Evolutionary conservation across 75 land plant species (phyloP), one percentile per base, ranked within the genome.

Genomic region (Azolla pinnata): DNA sequence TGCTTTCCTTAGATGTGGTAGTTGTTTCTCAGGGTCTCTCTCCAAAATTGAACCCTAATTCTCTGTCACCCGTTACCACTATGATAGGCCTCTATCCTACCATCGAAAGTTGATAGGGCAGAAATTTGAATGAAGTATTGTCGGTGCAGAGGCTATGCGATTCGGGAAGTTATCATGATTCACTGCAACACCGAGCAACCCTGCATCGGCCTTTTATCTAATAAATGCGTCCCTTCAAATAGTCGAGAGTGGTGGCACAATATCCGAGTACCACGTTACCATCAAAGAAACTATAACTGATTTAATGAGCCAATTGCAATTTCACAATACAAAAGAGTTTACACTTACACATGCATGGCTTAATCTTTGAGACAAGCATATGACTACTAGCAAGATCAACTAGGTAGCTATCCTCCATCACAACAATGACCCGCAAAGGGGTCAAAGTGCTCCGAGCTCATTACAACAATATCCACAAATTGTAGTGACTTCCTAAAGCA

Each of bases 61-160:
- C 77, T 75, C 73, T 64, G 14, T 38, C 42, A 38, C 42, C 42
- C 42, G 12, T 14, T 14, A 67, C 60, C 57, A 72, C 69, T 68
- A 72, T 60, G 38, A 57, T 72, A 59, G 63, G 68, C 42, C n/a
- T n/a, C 60, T 74, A 74, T 74, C 72, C 60, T 67, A 68, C 71
- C 70, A 58, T 65, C 68, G 38, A 75, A 70, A 66, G 69, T 70
- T 65, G 78, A 70, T 66, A 69, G 69, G 74, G 60, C 65, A 70
- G 46, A 69, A 71, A 62, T 66, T 66, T 66, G 70, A 71, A 76
- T 66, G 79, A 71, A 66, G 66, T 32, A 49, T 76, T 44, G 69
- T 46, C 74, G 56, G 53, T 63, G 64, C 63, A 42, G 59, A 26
- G 63, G 68, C 51, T 46, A 57, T 75, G 63, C 62, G 65, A 68